phyloP scores from a whole-genome alignment of 2,329 filamentous ascomycete genomes.

The Diaporthe capsici region DNA sequence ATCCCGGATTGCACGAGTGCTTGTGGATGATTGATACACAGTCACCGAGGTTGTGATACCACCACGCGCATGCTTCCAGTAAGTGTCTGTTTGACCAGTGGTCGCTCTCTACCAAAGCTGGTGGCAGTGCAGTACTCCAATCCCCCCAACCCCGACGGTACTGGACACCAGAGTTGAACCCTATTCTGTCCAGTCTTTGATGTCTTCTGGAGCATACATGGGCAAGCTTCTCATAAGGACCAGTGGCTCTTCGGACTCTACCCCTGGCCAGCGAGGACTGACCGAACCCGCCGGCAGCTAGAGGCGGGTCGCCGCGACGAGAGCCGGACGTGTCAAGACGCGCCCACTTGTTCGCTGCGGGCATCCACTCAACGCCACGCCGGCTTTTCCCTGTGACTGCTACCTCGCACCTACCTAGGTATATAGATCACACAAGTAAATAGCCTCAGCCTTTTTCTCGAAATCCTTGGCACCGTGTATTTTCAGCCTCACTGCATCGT shows the following conservation, averaged over 20 bases:
- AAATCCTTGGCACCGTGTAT: background rate
- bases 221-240: background rate
- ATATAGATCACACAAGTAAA: background rate
- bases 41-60: background rate
- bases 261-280: background rate
- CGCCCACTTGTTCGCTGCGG: background rate
- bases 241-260: background rate
- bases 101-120: background rate
- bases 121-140: background rate
- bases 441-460: background rate
- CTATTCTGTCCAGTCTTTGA: background rate
- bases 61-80: background rate
- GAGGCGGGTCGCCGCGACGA: background rate
- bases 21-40: background rate
- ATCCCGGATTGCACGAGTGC: background rate
- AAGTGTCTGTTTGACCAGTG: background rate
- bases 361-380: constrained; percentile 6
- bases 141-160: background rate
- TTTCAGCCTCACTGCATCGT: constrained; percentile 9
- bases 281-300: background rate
- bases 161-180: background rate
- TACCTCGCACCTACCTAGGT: background rate
- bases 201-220: too few relatives aligned
- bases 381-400: background rate
- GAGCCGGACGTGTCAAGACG: constrained; percentile 19